Conservation (phyloP, 805 yeast species). For the Starmera amethionina region DNA sequence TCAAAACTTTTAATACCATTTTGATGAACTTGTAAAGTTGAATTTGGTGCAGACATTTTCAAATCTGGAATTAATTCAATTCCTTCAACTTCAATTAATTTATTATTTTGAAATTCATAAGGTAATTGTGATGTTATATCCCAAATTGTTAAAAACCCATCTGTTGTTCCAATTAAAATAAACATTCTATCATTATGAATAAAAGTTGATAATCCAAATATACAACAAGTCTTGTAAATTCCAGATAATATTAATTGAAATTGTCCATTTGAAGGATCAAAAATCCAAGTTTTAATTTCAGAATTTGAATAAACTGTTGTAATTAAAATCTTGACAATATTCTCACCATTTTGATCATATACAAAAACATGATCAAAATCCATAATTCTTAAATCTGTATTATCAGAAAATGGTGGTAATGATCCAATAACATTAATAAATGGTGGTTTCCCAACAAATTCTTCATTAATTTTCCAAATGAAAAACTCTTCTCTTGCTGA, state of each 20-base stretch:
- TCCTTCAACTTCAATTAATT: slow-evolving; percentile 1
- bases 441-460: slow-evolving; percentile 31
- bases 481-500: slow-evolving; percentile 86
- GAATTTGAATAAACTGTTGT: slow-evolving; percentile 84
- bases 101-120: slow-evolving; percentile 6
- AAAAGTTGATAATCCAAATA: slow-evolving; percentile 50
- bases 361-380: slow-evolving; percentile 52
- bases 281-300: slow-evolving; percentile 54
- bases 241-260: slow-evolving; percentile 40
- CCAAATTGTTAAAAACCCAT: slow-evolving; percentile 68
- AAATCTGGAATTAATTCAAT: background rate
- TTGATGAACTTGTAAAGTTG: slow-evolving; percentile 60
- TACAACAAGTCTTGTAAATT: slow-evolving; percentile 64
- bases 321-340: slow-evolving; percentile 36
- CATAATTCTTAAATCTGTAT: slow-evolving; percentile 87
- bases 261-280: slow-evolving; percentile 22
- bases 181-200: slow-evolving; percentile 18
- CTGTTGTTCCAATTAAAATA: slow-evolving; percentile 64
- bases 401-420: slow-evolving; percentile 43
- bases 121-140: slow-evolving; percentile 28
- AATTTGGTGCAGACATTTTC: slow-evolving; percentile 20
- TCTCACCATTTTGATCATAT: slow-evolving; percentile 13
- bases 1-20: slow-evolving; percentile 70
- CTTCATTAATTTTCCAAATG: slow-evolving; percentile 56
- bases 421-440: slow-evolving; percentile 39